Conservation (phyloP, 2,329 filamentous ascomycete genomes). For the Ceratocystis diversiconidia region DNA sequence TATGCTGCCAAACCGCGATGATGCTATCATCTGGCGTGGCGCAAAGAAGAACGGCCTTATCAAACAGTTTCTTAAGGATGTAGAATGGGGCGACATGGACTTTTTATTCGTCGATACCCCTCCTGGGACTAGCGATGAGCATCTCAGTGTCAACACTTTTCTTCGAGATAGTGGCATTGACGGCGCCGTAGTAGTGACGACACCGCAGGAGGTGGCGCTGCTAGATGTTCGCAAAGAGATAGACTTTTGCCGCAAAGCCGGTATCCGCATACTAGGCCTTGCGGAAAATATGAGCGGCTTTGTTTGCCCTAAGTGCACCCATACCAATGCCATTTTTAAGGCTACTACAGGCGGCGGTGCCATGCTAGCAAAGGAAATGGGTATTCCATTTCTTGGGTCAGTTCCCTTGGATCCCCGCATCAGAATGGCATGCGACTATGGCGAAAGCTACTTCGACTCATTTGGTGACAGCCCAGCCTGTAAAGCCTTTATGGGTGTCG, state of each 20-base stretch:
- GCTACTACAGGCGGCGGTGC: constrained; percentile 80
- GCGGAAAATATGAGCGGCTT: constrained; percentile 99
- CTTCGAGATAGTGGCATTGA: constrained; percentile 85
- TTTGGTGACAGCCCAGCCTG: constrained; percentile 91
- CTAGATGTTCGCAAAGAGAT: constrained; percentile 95
- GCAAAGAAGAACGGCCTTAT: constrained; percentile 98
- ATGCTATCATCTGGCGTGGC: constrained; percentile 93
- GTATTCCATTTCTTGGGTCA: constrained; percentile 73
- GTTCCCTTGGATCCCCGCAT: constrained; percentile 89
- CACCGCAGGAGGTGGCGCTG: constrained; percentile 83
- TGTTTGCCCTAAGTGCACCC: constrained; percentile 82
- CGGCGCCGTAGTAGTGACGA: constrained; percentile 84
- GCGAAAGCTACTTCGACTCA: constrained; percentile 90
- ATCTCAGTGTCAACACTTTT: constrained; percentile 83
- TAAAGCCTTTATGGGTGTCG: constrained; percentile 64
- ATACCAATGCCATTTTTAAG: constrained; percentile 72
- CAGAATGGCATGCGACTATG: constrained; percentile 91
- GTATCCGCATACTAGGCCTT: constrained; percentile 72
- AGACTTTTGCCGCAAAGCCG: constrained; percentile 91
- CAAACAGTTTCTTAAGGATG: constrained; percentile 95
- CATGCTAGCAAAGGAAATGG: constrained; percentile 69
- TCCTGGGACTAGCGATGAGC: constrained; percentile 88
- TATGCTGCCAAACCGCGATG: constrained; percentile 86
- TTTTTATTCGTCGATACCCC: constrained; percentile 90
- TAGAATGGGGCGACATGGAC: constrained; percentile 92